Evolutionary conservation across 257 asterid species (phyloP), one percentile per base, ranked within the genome.

Genomic region (Cinchona pubescens): DNA sequence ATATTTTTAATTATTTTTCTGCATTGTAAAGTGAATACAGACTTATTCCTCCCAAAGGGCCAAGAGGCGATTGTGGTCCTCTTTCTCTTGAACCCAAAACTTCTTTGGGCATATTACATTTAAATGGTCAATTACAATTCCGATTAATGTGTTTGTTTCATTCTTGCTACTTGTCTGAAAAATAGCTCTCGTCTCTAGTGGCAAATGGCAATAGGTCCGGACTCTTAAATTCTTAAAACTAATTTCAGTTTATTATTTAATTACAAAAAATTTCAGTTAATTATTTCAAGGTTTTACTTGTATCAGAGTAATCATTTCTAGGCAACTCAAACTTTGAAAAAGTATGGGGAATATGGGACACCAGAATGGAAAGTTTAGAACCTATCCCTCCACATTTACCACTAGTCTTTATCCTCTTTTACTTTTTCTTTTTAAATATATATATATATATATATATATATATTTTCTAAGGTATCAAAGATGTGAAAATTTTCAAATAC

Each of bases 61-160:
- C n/a, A n/a, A 0, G 34, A 10, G n/a, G 37, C 63, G 64, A 56
- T 13, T 58, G 75, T 43, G 75, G 79, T 68, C 80, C 69, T 42
- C 42, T 10, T n/a, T 8, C 38, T 56, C 42, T 42, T 59, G 46
- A 60, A n/a, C 15, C 23, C 32, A 12, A n/a, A 23, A 38, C 48
- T 38, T 38, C 70, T 40, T 40, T 46, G 23, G 21, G 29, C 40
- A 11, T 34, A 35, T n/a, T 2, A 3, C 16, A 60, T 42, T 29
- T 13, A 73, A 73, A 21, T 67, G 56, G 58, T 40, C 49, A 51
- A 32, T 70, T 51, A 32, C 74, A 49, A 14, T 46, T 2, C 46
- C 23, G 30, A 51, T 64, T 64, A 48, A 42, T 19, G 61, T 45
- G 23, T 19, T 45, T 49, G 55, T 49, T 75, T 48, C 10, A 58